Base-by-base conservation (phyloP, 306 rosid genomes). In the Pachyrhizus erosus region DNA sequence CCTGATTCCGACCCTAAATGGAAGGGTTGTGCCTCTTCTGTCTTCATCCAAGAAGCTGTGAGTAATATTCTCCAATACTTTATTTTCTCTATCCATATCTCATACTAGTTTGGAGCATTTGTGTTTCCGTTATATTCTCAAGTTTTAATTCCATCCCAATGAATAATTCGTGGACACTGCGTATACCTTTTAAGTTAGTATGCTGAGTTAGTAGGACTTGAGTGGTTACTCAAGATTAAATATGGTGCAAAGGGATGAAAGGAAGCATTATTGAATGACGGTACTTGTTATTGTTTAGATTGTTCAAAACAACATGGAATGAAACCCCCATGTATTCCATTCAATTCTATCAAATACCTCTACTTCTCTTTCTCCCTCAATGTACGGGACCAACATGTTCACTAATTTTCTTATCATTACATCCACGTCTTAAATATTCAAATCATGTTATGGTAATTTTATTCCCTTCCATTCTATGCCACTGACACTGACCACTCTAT, bases 1-100 rank as follows among this genome's bases (percentile, higher is more conserved):
- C 98, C 98, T 14, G 93, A 92, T 87, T 84, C 91, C 4, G 98
- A 96, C 86, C 99, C 99, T 21, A 91, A 94, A 76, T 93, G 99
- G 98, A 91, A 93, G 84, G 98, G 98, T 31, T 92, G 97, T 15
- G 82, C 81, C 57, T 93, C 99, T 12, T 94, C 97, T 1, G 94
- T 92, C 27, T 96, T 94, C 80, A 85, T 94, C 79, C 77, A 88
- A 52, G 98, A 96, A 90, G 91, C 99, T 87, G 98, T 96, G 79
- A 92, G 99, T 84, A 69, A 4, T 67, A 49, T n/a, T 3, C 54
- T 5, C 0, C 54, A 14, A 13, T 48, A 48, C 20, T n/a, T 27
- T 33, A 13, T 49, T 74, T 60, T 27, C 14, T 76, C n/a, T 14
- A 17, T 58, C 51, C n/a, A 48, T 33, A 46, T 74, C 55, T n/a